Base-by-base conservation (phyloP, 2,329 filamentous ascomycete species). In the Teratosphaeria destructans region DNA sequence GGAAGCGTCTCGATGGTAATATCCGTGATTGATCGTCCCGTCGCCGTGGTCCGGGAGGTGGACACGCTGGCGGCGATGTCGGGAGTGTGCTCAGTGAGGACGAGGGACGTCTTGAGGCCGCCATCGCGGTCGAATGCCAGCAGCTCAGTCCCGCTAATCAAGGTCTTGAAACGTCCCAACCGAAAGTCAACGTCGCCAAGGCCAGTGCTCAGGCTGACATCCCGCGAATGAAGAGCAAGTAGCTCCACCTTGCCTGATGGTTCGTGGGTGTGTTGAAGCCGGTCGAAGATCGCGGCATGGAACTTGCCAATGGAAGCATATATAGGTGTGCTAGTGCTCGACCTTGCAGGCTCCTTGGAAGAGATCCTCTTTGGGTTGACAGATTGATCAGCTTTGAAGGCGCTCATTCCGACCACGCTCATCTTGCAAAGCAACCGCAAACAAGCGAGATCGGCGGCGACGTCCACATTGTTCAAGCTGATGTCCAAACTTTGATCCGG, bases 1-100 rank as follows among this genome's bases (percentile, higher is more conserved):
- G 92, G 90, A 10, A 95, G 79, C 0, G 91, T 95, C 57, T 85
- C 83, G 14, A 96, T 71, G 35, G 88, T 84, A 16, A 88, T 64
- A 6, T 71, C 67, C 3, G 59, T 66, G 35, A 72, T 64, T 8
- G 63, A 60, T 19, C 65, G 60, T n/a, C 59, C 60, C 49, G 63
- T 59, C 16, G 64, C 60, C 3, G 65, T 65, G 11, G 56, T 37
- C 8, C 61, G 64, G 55, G 65, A 66, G 10, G 60, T 61, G n/a
- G 56, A 52, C 12, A 68, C 57, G 3, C 52, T 56, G 35, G 70
- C 26, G 19, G 62, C 58, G 34, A 72, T 56, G 19, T 65, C 68
- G 7, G 63, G 60, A n/a, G 63, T 64, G 26, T 62, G 34, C n/a
- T 60, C 62, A 8, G 60, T 39, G 35, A 65, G 53, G 16, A 64